phyloP scores from a whole-genome alignment of 164 flowering plant species.

The Aristolochia contorta region DNA sequence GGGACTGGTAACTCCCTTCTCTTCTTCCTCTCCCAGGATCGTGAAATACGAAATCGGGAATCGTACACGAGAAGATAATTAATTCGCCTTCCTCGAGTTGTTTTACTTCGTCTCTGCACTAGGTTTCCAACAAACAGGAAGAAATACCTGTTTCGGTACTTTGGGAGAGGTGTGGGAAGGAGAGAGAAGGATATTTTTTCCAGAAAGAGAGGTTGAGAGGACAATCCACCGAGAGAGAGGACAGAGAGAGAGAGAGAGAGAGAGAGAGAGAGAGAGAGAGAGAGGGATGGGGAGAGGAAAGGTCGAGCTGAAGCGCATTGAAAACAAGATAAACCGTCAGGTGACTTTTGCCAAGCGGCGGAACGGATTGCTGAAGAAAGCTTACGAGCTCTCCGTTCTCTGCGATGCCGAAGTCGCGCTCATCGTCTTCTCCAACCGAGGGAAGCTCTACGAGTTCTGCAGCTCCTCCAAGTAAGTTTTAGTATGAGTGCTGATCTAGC shows the following conservation, averaged over 20 bases:
- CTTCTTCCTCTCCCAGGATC: too few relatives aligned
- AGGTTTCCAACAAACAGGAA: too few relatives aligned
- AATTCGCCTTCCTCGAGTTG: too few relatives aligned
- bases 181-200: background rate
- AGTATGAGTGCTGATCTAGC: background rate
- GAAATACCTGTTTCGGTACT: too few relatives aligned
- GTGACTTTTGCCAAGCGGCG: slow-evolving; percentile 14
- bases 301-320: slow-evolving; percentile 19
- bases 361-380: slow-evolving; percentile 16
- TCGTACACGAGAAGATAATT: too few relatives aligned
- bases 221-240: background rate
- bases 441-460: slow-evolving; percentile 20
- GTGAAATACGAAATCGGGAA: too few relatives aligned
- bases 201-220: background rate
- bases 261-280: slow-evolving; percentile 7
- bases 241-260: background rate
- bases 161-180: too few relatives aligned
- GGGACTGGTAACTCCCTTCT: too few relatives aligned
- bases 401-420: slow-evolving; percentile 19
- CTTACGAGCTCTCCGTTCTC: slow-evolving; percentile 16
- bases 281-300: slow-evolving; percentile 17
- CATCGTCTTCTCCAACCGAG: slow-evolving; percentile 18
- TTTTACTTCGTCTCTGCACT: too few relatives aligned
- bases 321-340: slow-evolving; percentile 19
- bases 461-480: slow-evolving; percentile 11